Base-by-base conservation (phyloP, 192 early-diverging fungal genomes). In the Mortierella hygrophila region DNA sequence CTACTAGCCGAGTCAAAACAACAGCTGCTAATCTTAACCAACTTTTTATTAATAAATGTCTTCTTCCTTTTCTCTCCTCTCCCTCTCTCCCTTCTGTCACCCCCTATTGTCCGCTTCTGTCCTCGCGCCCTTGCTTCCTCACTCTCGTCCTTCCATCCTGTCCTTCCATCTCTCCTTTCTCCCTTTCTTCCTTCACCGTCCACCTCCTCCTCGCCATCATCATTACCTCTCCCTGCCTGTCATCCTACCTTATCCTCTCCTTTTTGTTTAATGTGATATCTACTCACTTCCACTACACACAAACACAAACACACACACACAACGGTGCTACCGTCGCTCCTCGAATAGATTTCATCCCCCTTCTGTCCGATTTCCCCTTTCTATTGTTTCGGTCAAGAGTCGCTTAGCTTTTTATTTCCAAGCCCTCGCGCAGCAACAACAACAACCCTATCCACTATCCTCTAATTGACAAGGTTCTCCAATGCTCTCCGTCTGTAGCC, bases 401-500 rank as follows among this genome's bases (percentile, higher is more conserved):
- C 23, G 9, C 60, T 32, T 57, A 57, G 26, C 26, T 32, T 29
- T 8, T 46, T 52, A 20, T 18, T 21, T 21, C 49, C 49, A 52
- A 52, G 49, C 49, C 20, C 49, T 52, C 18, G 49, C 16, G 37
- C 47, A 75, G 41, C 38, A 75, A 75, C 26, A 60, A 37, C 60
- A 52, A 65, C 60, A 65, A 11, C 60, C 11, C 29, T 10, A 21
- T 11, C 20, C 73, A 7, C 18, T 18, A 52, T 52, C 18, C 18
- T 16, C 37, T 26, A 32, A 78, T 70, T 70, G 60, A 78, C 76
- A 54, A 55, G 11, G 41, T 57, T 70, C n/a, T 47, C 77, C 73
- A 69, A 86, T 86, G 84, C 75, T 86, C 35, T 86, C 84, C 52
- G 84, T 86, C 60, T 86, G 76, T 68, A 86, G 84, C 63, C 84